phyloP scores from a whole-genome alignment of 1,284 basidiomycete genomes.

The Ustilago bromivora region DNA sequence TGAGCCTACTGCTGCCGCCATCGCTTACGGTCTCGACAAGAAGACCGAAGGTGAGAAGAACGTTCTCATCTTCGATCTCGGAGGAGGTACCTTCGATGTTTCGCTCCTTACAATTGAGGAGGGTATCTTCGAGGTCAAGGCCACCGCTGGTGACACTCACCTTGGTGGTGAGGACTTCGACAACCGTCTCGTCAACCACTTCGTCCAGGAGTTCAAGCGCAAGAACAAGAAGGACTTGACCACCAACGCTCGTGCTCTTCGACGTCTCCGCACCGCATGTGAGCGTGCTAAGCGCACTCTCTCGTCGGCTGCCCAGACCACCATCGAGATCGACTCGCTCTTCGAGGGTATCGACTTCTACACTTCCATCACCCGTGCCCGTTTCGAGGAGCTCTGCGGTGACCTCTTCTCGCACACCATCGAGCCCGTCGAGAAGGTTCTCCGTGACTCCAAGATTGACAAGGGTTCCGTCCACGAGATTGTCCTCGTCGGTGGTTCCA shows the following conservation, averaged over 20 bases:
- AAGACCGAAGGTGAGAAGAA: slow-evolving; percentile 88
- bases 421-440: slow-evolving; percentile 98
- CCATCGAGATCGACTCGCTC: slow-evolving; percentile 97
- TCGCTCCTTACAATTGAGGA: slow-evolving; percentile 97
- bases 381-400: slow-evolving; percentile 98
- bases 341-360: slow-evolving; percentile 99
- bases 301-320: slow-evolving; percentile 94
- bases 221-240: slow-evolving; percentile 98
- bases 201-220: slow-evolving; percentile 97
- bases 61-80: slow-evolving; percentile 96
- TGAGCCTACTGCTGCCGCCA: slow-evolving; percentile 93
- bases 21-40: slow-evolving; percentile 91
- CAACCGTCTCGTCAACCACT: slow-evolving; percentile 95
- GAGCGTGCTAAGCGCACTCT: slow-evolving; percentile 99
- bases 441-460: slow-evolving; percentile 98
- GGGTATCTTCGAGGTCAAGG: slow-evolving; percentile 99
- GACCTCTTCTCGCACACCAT: slow-evolving; percentile 96
- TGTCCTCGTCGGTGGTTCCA: slow-evolving; percentile 96
- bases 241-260: slow-evolving; percentile 91
- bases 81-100: slow-evolving; percentile 99
- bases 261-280: slow-evolving; percentile 96
- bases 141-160: slow-evolving; percentile 98
- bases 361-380: slow-evolving; percentile 96
- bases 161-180: slow-evolving; percentile 99
- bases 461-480: slow-evolving; percentile 90